Base-by-base conservation (phyloP, 805 yeast species). In the Zygoascus bituminiphila region DNA sequence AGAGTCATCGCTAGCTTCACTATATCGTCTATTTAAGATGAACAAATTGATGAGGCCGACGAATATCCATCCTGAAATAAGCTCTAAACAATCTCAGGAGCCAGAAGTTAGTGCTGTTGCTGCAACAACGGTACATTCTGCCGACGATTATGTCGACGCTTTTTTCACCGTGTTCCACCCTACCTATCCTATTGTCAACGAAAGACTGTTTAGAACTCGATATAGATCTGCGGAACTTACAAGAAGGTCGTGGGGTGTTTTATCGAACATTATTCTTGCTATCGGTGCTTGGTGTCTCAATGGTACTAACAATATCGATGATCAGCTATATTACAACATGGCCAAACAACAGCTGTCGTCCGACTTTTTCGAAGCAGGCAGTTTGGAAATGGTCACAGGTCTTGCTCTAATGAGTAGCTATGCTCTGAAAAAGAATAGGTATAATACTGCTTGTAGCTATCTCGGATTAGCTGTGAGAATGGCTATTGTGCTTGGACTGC, bases 201-300 rank as follows among this genome's bases (percentile, higher is more conserved):
- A 76, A 54, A 74, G 69, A n/a, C 68, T 76, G 1, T 78, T 78
- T 52, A 57, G 77, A 56, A 68, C 70, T 15, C 69, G 68, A 54
- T 78, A 68, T 55, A 63, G 70, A 25, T 69, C 70, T 5, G 67
- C 72, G 24, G 63, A 73, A 0, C 69, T 72, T 8, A 62, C 72
- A 42, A 68, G 70, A 41, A 69, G 68, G 36, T 68, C 71, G 19
- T 79, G 81, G 79, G 74, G 74, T 52, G 67, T 79, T 19, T 57
- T 82, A 24, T 61, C 78, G 38, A 75, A 80, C 56, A 72, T 81
- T 0, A 77, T 81, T 0, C 60, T 81, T 23, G 82, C 84, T 0
- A 63, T 82, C n/a, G 88, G 88, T 15, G 75, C 84, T 20, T 81
- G 84, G 82, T 78, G 84, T 58, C 45, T 74, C 10, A 71, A 75